These are phyloP conservation scores for Pleurotus giganteus DNA, from an alignment of 768 basidiomycete species.

Conservation along the genomic window DNA sequence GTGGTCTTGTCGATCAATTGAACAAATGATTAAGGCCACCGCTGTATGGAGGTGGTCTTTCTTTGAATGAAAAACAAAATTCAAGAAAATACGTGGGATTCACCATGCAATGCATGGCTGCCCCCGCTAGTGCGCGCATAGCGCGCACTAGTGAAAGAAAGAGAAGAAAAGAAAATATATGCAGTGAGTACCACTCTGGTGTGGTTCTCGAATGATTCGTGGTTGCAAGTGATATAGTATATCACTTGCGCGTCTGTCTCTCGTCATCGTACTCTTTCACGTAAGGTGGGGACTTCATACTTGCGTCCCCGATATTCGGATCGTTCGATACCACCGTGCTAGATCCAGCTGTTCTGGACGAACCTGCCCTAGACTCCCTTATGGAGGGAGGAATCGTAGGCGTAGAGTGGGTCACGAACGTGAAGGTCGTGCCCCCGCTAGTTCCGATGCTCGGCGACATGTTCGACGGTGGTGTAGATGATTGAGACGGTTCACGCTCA, in stretches of 20 bases:
- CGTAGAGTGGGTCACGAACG: neutral
- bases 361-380: no score
- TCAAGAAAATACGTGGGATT: no score
- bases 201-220: no score
- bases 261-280: neutral
- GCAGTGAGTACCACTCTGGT: neutral
- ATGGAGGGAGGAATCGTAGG: neutral
- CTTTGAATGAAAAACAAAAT: no score
- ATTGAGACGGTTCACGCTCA: neutral
- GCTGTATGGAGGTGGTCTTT: no score
- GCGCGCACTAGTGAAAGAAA: no score
- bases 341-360: no score
- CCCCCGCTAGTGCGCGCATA: neutral
- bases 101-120: neutral
- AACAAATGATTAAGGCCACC: no score
- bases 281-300: neutral
- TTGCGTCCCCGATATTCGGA: neutral
- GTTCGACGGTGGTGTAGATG: neutral
- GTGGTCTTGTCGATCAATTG: no score
- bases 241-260: no score
- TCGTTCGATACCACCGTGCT: neutral
- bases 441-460: neutral
- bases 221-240: no score
- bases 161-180: neutral
- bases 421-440: neutral